phyloP scores from a whole-genome alignment of 371 early-diverging fungal species.

The Mortierella sp. region DNA sequence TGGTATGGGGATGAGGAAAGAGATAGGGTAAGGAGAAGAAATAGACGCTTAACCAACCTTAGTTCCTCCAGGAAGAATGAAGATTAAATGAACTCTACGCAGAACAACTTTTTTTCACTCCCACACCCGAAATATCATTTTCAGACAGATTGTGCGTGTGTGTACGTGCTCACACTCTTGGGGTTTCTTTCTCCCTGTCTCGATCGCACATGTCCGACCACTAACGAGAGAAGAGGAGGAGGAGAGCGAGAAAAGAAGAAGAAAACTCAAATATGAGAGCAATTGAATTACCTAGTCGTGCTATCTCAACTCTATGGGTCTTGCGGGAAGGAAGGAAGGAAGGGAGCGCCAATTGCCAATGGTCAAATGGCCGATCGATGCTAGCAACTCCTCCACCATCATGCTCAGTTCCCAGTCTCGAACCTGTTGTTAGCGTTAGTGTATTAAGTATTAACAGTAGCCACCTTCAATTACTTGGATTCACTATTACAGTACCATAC shows the following conservation, averaged over 20 bases:
- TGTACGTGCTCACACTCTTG: not conserved
- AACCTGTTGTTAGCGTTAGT: not conserved
- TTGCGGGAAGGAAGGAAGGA: not conserved
- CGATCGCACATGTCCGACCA: constrained; percentile 10
- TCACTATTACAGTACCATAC: not conserved
- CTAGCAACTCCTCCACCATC: no score
- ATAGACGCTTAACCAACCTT: no score
- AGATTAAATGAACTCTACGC: not conserved
- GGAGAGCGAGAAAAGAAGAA: not conserved
- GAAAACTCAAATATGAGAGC: not conserved
- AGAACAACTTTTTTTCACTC: not conserved
- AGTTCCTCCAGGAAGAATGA: no score
- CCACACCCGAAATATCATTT: constrained; percentile 5
- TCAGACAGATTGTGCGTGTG: not conserved
- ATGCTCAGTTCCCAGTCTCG: not conserved
- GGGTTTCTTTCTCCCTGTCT: not conserved
- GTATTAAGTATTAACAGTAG: no score
- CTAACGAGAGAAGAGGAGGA: not conserved
- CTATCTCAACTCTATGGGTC: not conserved
- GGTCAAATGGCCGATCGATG: not conserved
- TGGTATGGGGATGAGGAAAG: no score
- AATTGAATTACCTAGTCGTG: not conserved
- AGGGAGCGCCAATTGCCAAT: not conserved
- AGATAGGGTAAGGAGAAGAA: no score
- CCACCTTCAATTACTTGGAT: no score